These are phyloP conservation scores for Kuraishia piskuri DNA, from an alignment of 805 yeast species.

Conservation along the genomic window DNA sequence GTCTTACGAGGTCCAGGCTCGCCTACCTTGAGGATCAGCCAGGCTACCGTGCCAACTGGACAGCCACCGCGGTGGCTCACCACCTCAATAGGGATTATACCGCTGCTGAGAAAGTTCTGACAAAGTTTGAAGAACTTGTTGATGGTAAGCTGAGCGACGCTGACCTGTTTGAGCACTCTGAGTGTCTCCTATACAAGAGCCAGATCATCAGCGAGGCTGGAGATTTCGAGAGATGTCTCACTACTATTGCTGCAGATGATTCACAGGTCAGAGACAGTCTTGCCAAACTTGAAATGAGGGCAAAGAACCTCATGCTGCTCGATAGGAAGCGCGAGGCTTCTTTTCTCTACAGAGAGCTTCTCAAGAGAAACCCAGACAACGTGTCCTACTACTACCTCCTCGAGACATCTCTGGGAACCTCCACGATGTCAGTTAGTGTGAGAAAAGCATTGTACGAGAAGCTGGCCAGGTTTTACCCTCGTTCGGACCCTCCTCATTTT, in stretches of 20 bases:
- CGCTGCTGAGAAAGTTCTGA: conserved; percentile 63
- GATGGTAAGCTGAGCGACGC: conserved; percentile 57
- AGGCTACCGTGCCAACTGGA: conserved; percentile 88
- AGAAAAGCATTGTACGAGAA: conserved; percentile 57
- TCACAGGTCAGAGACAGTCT: conserved; percentile 43
- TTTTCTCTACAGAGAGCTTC: conserved; percentile 52
- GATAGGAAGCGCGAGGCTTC: conserved; percentile 59
- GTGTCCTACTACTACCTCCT: conserved; percentile 53
- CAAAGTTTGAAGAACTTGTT: conserved; percentile 68
- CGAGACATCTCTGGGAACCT: conserved; percentile 55
- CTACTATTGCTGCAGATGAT: conserved; percentile 36
- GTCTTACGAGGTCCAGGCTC: conserved; percentile 54
- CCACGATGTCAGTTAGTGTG: conserved; percentile 32
- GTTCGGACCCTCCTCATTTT: conserved; percentile 69
- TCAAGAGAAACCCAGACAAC: conserved; percentile 84
- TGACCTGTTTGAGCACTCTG: conserved; percentile 74
- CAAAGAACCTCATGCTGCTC: conserved; percentile 50
- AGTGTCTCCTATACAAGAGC: conserved; percentile 68
- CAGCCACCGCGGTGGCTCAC: conserved; percentile 78
- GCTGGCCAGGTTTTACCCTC: conserved; percentile 66
- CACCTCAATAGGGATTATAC: conserved; percentile 61
- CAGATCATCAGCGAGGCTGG: conserved; percentile 56
- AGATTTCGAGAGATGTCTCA: conserved; percentile 54
- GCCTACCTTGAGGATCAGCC: conserved; percentile 63
- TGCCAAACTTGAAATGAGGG: conserved; percentile 58